Evolutionary conservation across 257 asterid genomes (phyloP).

Genomic region (Solanum paucissectum): DNA sequence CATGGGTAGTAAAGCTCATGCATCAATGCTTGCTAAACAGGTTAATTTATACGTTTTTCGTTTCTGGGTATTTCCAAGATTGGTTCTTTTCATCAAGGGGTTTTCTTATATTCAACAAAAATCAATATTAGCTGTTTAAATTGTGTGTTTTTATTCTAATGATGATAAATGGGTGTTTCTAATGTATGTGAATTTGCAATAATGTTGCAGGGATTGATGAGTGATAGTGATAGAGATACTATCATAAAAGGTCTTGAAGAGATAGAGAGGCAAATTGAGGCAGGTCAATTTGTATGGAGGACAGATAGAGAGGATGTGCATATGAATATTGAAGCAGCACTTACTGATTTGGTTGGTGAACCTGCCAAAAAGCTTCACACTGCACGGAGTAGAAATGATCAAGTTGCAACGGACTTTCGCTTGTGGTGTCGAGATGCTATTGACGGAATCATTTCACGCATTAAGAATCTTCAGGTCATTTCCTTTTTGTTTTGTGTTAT

Average conservation of each 20-base stretch:
- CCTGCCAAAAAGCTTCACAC: conserved; percentile 98
- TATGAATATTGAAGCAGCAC: conserved; percentile 97
- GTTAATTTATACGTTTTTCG: not conserved
- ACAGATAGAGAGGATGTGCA: conserved; percentile 96
- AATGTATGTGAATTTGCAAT: not conserved
- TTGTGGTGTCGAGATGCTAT: conserved; percentile 92
- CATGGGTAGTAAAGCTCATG: conserved; percentile 94
- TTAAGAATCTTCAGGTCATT: conserved; percentile 71
- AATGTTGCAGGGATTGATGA: conserved; percentile 67
- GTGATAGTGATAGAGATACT: conserved; percentile 48
- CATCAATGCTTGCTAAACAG: conserved; percentile 90
- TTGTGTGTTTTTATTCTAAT: not conserved
- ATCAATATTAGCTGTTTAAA: not conserved
- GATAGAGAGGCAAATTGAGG: conserved; percentile 66
- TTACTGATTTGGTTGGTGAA: conserved; percentile 89
- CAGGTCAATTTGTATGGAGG: conserved; percentile 80
- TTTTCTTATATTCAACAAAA: not conserved
- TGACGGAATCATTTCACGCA: conserved; percentile 40
- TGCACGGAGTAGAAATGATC: conserved; percentile 92
- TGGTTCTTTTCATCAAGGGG: not conserved
- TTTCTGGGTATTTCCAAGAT: not conserved
- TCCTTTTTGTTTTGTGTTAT: not conserved
- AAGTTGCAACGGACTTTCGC: conserved; percentile 90
- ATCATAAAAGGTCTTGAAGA: conserved; percentile 63
- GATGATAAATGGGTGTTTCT: not conserved